Conservation (phyloP, 345 rosid species). For the Eutrema japonicum region DNA sequence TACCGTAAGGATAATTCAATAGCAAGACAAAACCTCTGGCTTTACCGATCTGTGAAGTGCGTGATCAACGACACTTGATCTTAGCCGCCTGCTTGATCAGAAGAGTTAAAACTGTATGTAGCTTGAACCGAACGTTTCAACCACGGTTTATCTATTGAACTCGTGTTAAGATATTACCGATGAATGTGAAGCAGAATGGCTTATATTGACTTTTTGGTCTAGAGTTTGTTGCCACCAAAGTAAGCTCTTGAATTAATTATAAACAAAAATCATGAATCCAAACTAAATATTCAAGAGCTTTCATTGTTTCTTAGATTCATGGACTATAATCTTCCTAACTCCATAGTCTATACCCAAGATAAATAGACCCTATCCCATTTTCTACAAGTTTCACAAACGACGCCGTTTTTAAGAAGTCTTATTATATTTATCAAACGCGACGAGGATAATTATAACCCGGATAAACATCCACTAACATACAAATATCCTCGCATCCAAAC, state of each 20-base stretch:
- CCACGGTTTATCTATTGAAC: too few species aligned
- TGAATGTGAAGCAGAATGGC: not conserved
- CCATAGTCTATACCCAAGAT: too few species aligned
- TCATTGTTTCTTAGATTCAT: too few species aligned
- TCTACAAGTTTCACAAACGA: not conserved
- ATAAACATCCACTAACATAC: constrained; percentile 14
- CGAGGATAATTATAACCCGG: constrained; percentile 23
- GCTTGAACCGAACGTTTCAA: too few species aligned
- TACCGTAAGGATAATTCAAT: not conserved
- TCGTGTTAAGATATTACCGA: too few species aligned
- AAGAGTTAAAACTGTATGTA: not conserved
- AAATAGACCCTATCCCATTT: too few species aligned
- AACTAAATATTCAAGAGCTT: too few species aligned
- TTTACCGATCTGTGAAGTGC: not conserved
- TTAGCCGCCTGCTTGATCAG: not conserved
- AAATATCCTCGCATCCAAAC: constrained; percentile 19
- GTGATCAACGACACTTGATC: not conserved
- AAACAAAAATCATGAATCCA: too few species aligned
- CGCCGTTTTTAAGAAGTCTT: not conserved
- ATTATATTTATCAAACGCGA: constrained; percentile 8
- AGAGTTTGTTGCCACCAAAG: too few species aligned
- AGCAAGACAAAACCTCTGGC: not conserved
- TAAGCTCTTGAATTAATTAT: too few species aligned
- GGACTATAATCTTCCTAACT: too few species aligned
- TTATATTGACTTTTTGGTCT: not conserved